Evolutionary conservation across 129 eudicot genomes (phyloP), one percentile per base, ranked within the genome.

Genomic region (Artemisia argyi): DNA sequence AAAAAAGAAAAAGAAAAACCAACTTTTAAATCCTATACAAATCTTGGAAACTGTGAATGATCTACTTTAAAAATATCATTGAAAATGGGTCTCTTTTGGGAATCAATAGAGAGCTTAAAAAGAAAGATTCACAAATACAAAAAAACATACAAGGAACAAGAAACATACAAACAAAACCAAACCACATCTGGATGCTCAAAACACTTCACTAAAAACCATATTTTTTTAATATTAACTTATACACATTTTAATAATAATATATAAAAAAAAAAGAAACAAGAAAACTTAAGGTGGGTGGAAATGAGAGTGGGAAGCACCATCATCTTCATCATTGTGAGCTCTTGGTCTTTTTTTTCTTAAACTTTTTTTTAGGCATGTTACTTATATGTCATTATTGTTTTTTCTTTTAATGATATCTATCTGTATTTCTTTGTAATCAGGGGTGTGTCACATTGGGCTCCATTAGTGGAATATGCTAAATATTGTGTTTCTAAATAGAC

Each of bases 231-330:
- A 30, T 66, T 65, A 26, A 59, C 18, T 61, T 60, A 60, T 11
- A 22, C 7, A 52, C 10, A 52, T 52, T 52, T 3, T 52, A 3
- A 52, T 52, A 15, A 15, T 52, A 61, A 60, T 22, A 58, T 18
- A 19, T 15, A 4, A 35, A 28, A 61, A 28, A 6, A 17, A 11
- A 71, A 69, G 46, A 68, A 58, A 68, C 57, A 44, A 51, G 18
- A 68, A 60, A 68, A 35, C 69, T 64, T 69, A 59, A 57, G 63
- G 72, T 63, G 66, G 81, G 77, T 78, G 82, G 82, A 78, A 52
- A 10, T 78, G 68, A 78, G 82, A 78, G 82, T 78, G 82, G 82
- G 82, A 78, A 20, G 82, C 82, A 78, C 76, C 82, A 78, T 78
- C 82, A 78, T 66, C 82, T 78, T 51, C 82, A 78, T 78, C 77